Evolutionary conservation across 495 filamentous ascomycete species (phyloP).

Genomic region (Viridothelium virens): DNA sequence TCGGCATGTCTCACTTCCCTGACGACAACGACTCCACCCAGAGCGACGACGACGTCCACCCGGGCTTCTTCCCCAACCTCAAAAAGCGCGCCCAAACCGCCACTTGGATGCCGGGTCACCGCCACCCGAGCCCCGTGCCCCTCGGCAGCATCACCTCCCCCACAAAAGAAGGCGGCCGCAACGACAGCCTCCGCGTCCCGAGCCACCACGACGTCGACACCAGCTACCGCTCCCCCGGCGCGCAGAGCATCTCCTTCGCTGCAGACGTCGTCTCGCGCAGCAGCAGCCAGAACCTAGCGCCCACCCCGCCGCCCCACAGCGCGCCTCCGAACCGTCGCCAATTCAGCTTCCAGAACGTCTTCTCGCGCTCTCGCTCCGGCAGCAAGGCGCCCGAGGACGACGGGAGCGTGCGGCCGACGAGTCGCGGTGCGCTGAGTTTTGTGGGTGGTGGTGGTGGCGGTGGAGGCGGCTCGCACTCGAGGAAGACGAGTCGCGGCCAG

Average conservation of each 20-base stretch:
- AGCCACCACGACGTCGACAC: slow-evolving; percentile 39
- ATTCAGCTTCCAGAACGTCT: slow-evolving; percentile 85
- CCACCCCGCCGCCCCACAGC: slow-evolving; percentile 42
- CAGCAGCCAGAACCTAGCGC: slow-evolving; percentile 35
- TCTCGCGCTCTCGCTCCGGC: slow-evolving; percentile 39
- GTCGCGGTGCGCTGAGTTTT: slow-evolving; percentile 36
- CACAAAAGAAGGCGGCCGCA: neutral
- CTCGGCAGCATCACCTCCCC: neutral
- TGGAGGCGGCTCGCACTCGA: slow-evolving; percentile 23
- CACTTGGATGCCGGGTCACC: slow-evolving; percentile 19
- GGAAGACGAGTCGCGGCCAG: slow-evolving; percentile 43
- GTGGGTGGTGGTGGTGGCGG: neutral
- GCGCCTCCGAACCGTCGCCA: slow-evolving; percentile 48
- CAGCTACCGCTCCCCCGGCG: slow-evolving; percentile 40
- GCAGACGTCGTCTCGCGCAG: slow-evolving; percentile 32
- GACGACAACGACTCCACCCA: slow-evolving; percentile 46
- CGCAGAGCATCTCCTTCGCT: slow-evolving; percentile 43
- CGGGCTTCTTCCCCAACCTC: slow-evolving; percentile 49
- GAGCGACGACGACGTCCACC: slow-evolving; percentile 34
- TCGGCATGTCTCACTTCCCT: slow-evolving; percentile 84
- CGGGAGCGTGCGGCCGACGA: slow-evolving; percentile 27
- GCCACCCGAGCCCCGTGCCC: slow-evolving; percentile 2
- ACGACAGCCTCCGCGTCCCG: slow-evolving; percentile 18
- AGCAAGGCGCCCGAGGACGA: slow-evolving; percentile 22
- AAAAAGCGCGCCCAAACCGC: slow-evolving; percentile 8